Conservation (phyloP, 805 yeast genomes). For the Starmerella lactis-condensi region DNA sequence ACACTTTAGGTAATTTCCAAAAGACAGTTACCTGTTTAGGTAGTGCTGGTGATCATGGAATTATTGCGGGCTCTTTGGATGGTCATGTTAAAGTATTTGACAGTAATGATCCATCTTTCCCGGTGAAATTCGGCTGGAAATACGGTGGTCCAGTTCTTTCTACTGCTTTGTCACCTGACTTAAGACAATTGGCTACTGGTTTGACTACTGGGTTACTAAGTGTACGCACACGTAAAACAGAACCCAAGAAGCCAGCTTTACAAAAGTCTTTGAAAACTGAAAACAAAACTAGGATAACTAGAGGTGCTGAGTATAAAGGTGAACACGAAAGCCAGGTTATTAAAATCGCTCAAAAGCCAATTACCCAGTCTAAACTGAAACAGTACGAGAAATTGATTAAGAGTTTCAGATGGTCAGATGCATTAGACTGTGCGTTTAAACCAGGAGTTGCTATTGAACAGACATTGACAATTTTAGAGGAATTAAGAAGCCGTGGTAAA, state of each 20-base stretch:
- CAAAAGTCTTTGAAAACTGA: conserved; percentile 29
- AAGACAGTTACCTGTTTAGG: conserved; percentile 81
- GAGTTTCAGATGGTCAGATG: conserved; percentile 83
- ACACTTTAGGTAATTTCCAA: conserved; percentile 69
- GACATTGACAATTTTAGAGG: conserved; percentile 67
- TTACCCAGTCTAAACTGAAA: conserved; percentile 32
- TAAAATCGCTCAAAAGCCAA: conserved; percentile 29
- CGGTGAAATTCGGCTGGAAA: conserved; percentile 92
- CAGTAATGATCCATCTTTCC: conserved; percentile 44
- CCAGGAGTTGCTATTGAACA: conserved; percentile 64
- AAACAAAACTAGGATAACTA: conserved; percentile 59
- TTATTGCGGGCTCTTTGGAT: conserved; percentile 85
- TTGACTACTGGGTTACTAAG: conserved; percentile 75
- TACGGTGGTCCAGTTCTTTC: conserved; percentile 83
- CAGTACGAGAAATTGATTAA: conserved; percentile 70
- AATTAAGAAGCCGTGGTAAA: conserved; percentile 75
- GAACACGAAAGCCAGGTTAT: conserved; percentile 60
- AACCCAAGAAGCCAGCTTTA: conserved; percentile 27
- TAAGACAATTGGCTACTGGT: conserved; percentile 84
- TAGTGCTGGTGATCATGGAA: conserved; percentile 51
- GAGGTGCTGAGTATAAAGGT: conserved; percentile 81
- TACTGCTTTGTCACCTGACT: conserved; percentile 73
- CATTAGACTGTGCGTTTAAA: conserved; percentile 68
- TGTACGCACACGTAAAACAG: conserved; percentile 67
- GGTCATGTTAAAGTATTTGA: conserved; percentile 96